These are phyloP conservation scores for Biscogniauxia marginata DNA, from an alignment of 2,329 filamentous ascomycete genomes.

Conservation along the genomic window DNA sequence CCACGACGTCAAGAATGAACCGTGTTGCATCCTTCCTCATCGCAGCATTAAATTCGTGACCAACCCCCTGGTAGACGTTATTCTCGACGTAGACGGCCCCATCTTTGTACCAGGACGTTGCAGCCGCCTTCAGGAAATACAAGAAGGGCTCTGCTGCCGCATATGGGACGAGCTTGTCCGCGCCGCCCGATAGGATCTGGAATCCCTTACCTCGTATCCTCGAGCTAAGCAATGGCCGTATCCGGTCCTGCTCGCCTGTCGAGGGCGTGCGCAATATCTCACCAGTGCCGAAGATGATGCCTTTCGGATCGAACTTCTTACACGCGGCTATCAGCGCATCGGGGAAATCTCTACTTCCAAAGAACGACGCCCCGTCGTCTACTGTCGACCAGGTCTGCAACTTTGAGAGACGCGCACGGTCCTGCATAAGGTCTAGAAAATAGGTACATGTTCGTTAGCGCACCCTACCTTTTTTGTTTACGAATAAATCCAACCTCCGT, in stretches of 20 bases:
- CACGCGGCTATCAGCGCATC: constrained; percentile 62
- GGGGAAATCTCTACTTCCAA: constrained; percentile 79
- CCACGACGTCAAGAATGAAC: constrained; percentile 57
- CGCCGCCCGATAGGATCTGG: constrained; percentile 62
- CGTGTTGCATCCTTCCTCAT: constrained; percentile 67
- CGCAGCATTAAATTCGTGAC: constrained; percentile 64
- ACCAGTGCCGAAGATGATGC: constrained; percentile 61
- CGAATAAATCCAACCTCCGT: not conserved
- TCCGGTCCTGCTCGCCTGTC: constrained; percentile 40
- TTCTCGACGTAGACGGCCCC: constrained; percentile 60
- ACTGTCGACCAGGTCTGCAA: constrained; percentile 57
- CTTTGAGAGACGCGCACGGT: constrained; percentile 73
- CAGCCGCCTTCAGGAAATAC: constrained; percentile 57
- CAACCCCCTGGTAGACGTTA: constrained; percentile 64
- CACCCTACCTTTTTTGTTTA: not conserved
- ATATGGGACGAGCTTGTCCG: constrained; percentile 73
- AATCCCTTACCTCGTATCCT: constrained; percentile 62
- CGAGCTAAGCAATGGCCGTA: constrained; percentile 46
- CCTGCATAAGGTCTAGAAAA: constrained; percentile 61
- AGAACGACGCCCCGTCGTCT: constrained; percentile 60
- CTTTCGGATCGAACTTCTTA: constrained; percentile 70
- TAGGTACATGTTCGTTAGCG: constrained; percentile 1
- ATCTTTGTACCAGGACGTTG: constrained; percentile 52
- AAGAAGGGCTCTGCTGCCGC: constrained; percentile 59
- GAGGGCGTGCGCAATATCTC: constrained; percentile 34